phyloP scores from a whole-genome alignment of 768 basidiomycete genomes.

The Infundibulicybe gibba region DNA sequence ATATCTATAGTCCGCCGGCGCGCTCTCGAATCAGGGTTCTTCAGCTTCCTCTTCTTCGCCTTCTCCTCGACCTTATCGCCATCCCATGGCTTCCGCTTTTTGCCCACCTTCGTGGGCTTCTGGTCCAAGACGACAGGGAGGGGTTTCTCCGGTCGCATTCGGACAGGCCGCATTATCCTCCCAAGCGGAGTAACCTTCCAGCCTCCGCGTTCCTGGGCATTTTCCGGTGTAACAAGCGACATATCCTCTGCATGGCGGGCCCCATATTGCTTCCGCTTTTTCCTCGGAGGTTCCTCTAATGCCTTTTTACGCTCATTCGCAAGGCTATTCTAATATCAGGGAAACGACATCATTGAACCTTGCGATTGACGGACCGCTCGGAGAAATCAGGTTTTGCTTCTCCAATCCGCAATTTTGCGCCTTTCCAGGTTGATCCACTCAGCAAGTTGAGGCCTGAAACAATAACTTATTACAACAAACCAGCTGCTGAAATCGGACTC shows the following conservation, averaged over 20 bases:
- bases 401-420: conserved; percentile 77
- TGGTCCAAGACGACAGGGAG: conserved; percentile 34
- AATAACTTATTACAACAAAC: conserved; percentile 2
- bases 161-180: conserved; percentile 59
- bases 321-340: conserved; percentile 13
- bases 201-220: conserved; percentile 44
- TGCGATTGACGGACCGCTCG: conserved; percentile 43
- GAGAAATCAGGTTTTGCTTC: conserved; percentile 77
- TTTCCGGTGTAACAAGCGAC: conserved; percentile 58
- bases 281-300: conserved; percentile 25
- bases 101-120: background rate
- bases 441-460: conserved; percentile 64
- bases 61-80: conserved; percentile 18
- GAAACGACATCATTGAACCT: conserved; percentile 7
- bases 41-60: conserved; percentile 41
- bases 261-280: conserved; percentile 35
- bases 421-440: conserved; percentile 85
- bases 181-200: conserved; percentile 73
- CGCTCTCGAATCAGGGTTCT: conserved; percentile 54
- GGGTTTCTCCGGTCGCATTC: conserved; percentile 68
- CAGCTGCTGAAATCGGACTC: conserved; percentile 14
- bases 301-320: conserved; percentile 20
- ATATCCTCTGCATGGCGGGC: conserved; percentile 55
- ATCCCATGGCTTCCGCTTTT: conserved; percentile 10
- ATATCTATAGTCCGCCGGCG: conserved; percentile 69